phyloP scores from a whole-genome alignment of 2,329 filamentous ascomycete species.

The Westerdykella sp. region DNA sequence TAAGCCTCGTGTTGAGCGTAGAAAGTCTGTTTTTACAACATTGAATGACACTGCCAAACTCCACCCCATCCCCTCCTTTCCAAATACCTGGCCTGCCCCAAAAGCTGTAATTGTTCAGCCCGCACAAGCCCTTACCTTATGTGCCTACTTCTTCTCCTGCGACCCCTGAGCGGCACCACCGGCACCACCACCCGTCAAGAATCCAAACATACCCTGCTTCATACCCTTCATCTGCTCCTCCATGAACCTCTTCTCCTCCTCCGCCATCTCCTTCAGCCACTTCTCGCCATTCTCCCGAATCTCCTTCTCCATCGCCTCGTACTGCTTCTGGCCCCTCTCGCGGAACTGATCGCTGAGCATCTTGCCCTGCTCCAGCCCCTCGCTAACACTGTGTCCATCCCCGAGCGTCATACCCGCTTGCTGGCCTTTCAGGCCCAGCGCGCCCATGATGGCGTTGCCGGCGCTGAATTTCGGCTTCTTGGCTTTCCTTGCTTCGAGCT shows the following conservation, averaged over 20 bases:
- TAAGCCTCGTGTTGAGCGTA: neutral
- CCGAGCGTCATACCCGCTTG: slow-evolving; percentile 49
- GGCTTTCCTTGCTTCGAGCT: slow-evolving; percentile 62
- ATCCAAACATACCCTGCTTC: slow-evolving; percentile 50
- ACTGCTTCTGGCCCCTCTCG: slow-evolving; percentile 84
- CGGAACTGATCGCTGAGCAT: slow-evolving; percentile 94
- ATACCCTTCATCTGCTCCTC: slow-evolving; percentile 89
- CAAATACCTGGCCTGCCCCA: neutral
- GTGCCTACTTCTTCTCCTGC: neutral
- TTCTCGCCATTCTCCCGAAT: slow-evolving; percentile 90
- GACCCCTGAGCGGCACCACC: neutral
- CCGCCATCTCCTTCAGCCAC: slow-evolving; percentile 91
- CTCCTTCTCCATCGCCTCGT: slow-evolving; percentile 81
- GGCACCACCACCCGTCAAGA: neutral
- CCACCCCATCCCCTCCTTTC: neutral
- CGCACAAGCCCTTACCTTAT: neutral
- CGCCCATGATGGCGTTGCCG: slow-evolving; percentile 61
- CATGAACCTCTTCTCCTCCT: slow-evolving; percentile 78
- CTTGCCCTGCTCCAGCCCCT: slow-evolving; percentile 85
- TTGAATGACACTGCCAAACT: neutral
- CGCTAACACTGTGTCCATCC: slow-evolving; percentile 53
- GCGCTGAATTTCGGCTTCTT: slow-evolving; percentile 57
- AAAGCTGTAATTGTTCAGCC: neutral
- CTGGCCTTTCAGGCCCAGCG: slow-evolving; percentile 68
- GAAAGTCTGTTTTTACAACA: neutral